These are phyloP conservation scores for Phytophthora nicotianae DNA, from an alignment of 352 stramenopile species.

Conservation along the genomic window DNA sequence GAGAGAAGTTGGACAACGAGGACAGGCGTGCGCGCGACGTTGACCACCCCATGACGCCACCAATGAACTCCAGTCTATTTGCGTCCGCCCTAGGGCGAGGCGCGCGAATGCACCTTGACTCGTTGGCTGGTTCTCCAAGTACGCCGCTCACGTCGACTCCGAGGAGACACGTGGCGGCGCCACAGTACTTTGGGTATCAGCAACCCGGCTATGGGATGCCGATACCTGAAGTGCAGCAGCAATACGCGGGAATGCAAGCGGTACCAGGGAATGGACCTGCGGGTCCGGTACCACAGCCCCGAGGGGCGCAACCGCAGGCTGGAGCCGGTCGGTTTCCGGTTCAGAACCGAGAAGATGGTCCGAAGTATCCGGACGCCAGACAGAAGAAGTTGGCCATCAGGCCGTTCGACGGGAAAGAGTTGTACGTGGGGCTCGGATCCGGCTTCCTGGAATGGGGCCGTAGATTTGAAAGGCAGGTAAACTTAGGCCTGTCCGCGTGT, in stretches of 20 bases:
- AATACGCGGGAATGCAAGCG: background rate
- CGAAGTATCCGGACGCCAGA: background rate
- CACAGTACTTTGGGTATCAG: background rate
- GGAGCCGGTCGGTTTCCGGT: background rate
- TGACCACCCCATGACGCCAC: background rate
- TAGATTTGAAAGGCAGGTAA: background rate
- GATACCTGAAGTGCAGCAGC: background rate
- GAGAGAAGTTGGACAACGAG: too few species aligned
- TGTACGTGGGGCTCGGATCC: background rate
- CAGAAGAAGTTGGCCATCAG: background rate
- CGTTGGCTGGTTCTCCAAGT: background rate
- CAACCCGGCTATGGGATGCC: background rate
- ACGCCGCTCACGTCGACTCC: background rate
- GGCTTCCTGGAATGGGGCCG: background rate
- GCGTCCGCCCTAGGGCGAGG: background rate
- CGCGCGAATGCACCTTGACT: background rate
- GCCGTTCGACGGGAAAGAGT: background rate
- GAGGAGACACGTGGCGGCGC: too few species aligned
- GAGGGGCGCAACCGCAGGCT: background rate
- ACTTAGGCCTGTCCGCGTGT: background rate
- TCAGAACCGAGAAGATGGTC: background rate
- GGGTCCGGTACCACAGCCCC: background rate
- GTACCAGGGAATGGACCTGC: background rate
- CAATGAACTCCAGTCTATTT: background rate
- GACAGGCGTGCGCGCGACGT: too few species aligned